Evolutionary conservation across 768 basidiomycete genomes (phyloP).

Genomic region (Lactarius sp.): DNA sequence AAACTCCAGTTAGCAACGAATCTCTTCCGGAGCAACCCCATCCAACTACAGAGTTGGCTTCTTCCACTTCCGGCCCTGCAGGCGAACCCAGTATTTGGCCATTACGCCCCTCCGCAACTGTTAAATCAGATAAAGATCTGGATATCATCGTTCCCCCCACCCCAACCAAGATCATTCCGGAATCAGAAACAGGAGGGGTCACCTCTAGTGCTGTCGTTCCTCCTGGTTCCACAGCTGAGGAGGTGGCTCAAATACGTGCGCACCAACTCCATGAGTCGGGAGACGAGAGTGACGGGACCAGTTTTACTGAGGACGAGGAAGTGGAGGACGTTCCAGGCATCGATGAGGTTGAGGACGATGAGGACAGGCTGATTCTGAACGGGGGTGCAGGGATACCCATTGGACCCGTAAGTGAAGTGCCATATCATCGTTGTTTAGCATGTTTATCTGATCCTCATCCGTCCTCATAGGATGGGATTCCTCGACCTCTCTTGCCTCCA

Average conservation of each 20-base stretch:
- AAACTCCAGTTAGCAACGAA: slow-evolving; percentile 26
- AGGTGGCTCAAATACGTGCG: slow-evolving; percentile 29
- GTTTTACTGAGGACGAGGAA: slow-evolving; percentile 66
- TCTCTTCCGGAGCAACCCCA: slow-evolving; percentile 23
- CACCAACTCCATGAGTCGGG: slow-evolving; percentile 38
- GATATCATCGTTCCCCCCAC: slow-evolving; percentile 46
- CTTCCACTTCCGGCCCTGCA: slow-evolving; percentile 4
- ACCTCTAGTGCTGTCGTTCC: slow-evolving; percentile 91
- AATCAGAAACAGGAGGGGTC: slow-evolving; percentile 79
- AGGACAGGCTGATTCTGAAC: slow-evolving; percentile 80
- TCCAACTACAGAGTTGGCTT: slow-evolving; percentile 6
- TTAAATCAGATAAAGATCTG: slow-evolving; percentile 30
- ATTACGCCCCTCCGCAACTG: slow-evolving; percentile 28
- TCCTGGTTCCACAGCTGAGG: slow-evolving; percentile 70
- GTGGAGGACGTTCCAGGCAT: slow-evolving; percentile 47
- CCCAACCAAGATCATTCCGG: slow-evolving; percentile 49
- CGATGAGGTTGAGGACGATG: slow-evolving; percentile 78
- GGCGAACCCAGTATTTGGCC: slow-evolving; percentile 25
- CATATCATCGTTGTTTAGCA: not conserved
- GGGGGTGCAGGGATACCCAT: slow-evolving; percentile 95
- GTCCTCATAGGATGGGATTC: slow-evolving; percentile 67
- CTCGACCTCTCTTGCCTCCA: slow-evolving; percentile 84
- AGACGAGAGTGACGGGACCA: slow-evolving; percentile 56
- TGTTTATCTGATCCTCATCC: slow-evolving; percentile 1
- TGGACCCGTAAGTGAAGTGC: slow-evolving; percentile 77